Evolutionary conservation across 768 basidiomycete species (phyloP).

Genomic region (Boletus pseudo-olivaceus): DNA sequence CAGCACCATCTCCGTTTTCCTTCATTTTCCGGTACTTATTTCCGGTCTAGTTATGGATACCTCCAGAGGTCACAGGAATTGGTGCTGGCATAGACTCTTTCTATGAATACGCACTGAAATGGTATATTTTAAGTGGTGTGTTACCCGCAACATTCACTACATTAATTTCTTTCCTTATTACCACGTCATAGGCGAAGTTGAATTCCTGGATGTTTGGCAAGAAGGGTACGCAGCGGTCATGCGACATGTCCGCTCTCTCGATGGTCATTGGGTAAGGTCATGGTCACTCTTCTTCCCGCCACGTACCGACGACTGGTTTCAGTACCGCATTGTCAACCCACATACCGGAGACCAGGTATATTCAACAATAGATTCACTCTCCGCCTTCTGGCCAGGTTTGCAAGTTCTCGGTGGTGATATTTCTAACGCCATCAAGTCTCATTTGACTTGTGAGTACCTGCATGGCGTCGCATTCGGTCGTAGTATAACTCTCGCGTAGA

Average conservation of each 20-base stretch:
- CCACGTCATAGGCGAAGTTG: conserved; percentile 55
- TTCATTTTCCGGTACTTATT: conserved; percentile 4
- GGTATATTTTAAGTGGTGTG: conserved; percentile 82
- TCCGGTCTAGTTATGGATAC: conserved; percentile 55
- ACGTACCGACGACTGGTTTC: conserved; percentile 3
- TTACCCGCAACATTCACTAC: neutral
- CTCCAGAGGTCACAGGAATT: conserved; percentile 74
- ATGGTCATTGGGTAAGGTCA: conserved; percentile 78
- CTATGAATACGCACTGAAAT: conserved; percentile 91
- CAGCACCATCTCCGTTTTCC: conserved; percentile 25
- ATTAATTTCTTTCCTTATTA: neutral
- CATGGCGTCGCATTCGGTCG: neutral
- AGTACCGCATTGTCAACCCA: conserved; percentile 90
- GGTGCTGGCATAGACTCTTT: conserved; percentile 97
- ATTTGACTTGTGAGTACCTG: conserved; percentile 69
- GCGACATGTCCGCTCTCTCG: conserved; percentile 74
- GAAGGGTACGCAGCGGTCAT: conserved; percentile 82
- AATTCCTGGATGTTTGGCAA: conserved; percentile 82
- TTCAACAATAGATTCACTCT: conserved; percentile 86
- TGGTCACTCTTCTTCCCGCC: neutral
- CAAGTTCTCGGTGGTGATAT: conserved; percentile 86
- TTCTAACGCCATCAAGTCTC: conserved; percentile 88
- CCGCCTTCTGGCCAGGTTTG: conserved; percentile 96
- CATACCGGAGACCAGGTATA: conserved; percentile 70
- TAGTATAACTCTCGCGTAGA: conserved; percentile 41